These are phyloP conservation scores for Pinguiococcus pyrenoidosus DNA, from an alignment of 108 stramenopile species.

Conservation along the genomic window DNA sequence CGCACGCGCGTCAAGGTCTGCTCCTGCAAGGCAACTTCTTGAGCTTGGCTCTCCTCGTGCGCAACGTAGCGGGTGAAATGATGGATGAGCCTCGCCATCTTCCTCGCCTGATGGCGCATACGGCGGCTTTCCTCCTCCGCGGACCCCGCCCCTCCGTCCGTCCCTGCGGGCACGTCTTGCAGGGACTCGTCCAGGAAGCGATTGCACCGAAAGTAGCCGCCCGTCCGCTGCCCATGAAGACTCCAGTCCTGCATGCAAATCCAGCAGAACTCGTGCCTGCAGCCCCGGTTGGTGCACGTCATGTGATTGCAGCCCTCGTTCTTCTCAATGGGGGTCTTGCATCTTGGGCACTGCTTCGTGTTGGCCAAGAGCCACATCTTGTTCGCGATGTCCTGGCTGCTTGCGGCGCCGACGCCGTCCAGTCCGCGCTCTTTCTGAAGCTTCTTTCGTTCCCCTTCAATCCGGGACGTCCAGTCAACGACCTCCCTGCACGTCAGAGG, in stretches of 20 bases:
- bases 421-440: too few relatives aligned
- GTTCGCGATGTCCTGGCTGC: too few relatives aligned
- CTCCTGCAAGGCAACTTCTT: too few relatives aligned
- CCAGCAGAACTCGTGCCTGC: conserved; percentile 56
- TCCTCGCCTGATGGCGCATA: background rate
- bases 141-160: background rate
- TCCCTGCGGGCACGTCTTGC: background rate
- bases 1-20: too few relatives aligned
- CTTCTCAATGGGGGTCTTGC: conserved; percentile 52
- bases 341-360: conserved; percentile 51
- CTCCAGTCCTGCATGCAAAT: conserved; percentile 53
- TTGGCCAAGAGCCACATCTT: conserved; percentile 57
- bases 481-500: too few relatives aligned
- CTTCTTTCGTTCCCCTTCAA: too few relatives aligned
- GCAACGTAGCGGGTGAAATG: too few relatives aligned
- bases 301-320: conserved; percentile 62
- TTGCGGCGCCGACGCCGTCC: too few relatives aligned
- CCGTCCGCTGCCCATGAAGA: conserved; percentile 35
- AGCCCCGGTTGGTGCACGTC: conserved; percentile 41
- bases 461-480: too few relatives aligned
- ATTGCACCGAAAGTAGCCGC: conserved; percentile 12
- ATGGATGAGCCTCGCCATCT: conserved; percentile 3
- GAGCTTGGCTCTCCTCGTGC: too few relatives aligned
- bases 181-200: background rate
- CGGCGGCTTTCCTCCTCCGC: conserved; percentile 2